Evolutionary conservation across 306 rosid species (phyloP).

Genomic region (Castanospermum australe): DNA sequence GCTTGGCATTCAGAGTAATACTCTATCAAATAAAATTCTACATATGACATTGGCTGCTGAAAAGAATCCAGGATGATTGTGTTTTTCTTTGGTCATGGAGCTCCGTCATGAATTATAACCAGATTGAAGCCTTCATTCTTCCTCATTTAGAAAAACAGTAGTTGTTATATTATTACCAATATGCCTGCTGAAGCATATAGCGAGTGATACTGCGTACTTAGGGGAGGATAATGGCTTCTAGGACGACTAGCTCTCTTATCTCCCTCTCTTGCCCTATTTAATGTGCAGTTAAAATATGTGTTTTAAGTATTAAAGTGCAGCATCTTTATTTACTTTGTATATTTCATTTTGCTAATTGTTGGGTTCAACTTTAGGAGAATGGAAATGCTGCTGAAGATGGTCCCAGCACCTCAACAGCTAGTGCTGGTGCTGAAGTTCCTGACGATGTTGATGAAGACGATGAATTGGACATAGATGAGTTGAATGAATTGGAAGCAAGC

Average conservation of each 20-base stretch:
- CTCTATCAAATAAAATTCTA: no score
- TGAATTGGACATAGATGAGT: slow-evolving; percentile 66
- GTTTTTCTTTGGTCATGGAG: neutral
- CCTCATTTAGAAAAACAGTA: neutral
- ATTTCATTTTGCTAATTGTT: neutral
- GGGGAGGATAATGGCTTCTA: neutral
- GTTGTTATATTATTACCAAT: neutral
- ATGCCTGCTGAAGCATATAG: neutral
- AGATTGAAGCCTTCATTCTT: neutral
- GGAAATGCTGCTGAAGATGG: slow-evolving; percentile 17
- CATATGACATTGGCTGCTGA: neutral
- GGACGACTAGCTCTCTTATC: neutral
- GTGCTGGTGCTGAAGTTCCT: slow-evolving; percentile 25
- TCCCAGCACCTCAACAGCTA: slow-evolving; percentile 45
- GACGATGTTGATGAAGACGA: slow-evolving; percentile 36
- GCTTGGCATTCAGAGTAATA: no score
- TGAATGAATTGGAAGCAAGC: slow-evolving; percentile 72
- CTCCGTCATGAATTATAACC: neutral
- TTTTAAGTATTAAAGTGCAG: neutral
- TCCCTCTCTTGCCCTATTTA: neutral
- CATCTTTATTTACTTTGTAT: neutral
- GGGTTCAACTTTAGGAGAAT: slow-evolving; percentile 21
- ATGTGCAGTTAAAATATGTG: neutral
- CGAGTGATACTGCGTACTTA: neutral
- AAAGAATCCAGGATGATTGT: neutral